phyloP scores from a whole-genome alignment of 495 filamentous ascomycete species.

The Aspergillus bridgeri region DNA sequence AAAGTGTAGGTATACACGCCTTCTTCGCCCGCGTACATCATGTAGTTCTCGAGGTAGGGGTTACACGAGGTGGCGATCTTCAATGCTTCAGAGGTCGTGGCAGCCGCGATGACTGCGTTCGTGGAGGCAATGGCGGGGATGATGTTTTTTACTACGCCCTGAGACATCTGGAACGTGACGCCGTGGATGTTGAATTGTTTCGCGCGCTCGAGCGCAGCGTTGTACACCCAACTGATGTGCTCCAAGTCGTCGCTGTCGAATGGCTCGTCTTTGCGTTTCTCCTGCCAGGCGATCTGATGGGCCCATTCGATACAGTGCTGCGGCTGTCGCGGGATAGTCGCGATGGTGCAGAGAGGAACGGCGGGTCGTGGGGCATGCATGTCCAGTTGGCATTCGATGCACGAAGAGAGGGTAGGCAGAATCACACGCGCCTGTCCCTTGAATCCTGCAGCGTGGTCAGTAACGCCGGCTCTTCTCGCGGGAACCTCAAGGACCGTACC shows the following conservation, averaged over 20 bases:
- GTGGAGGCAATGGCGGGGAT: slow-evolving; percentile 98
- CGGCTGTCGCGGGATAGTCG: slow-evolving; percentile 93
- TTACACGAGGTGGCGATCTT: slow-evolving; percentile 85
- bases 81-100: slow-evolving; percentile 93
- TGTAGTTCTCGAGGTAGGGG: slow-evolving; percentile 87
- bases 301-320: slow-evolving; percentile 99
- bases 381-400: slow-evolving; percentile 97
- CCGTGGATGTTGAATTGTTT: slow-evolving; percentile 87
- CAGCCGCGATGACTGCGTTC: slow-evolving; percentile 93
- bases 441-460: slow-evolving; percentile 58
- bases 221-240: slow-evolving; percentile 95
- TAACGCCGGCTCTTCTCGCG: not conserved
- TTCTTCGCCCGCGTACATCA: slow-evolving; percentile 98
- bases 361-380: slow-evolving; percentile 94
- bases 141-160: slow-evolving; percentile 99
- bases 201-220: slow-evolving; percentile 75
- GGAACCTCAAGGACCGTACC: slow-evolving; percentile 40
- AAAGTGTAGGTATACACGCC: slow-evolving; percentile 96
- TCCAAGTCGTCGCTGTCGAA: slow-evolving; percentile 96
- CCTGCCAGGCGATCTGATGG: slow-evolving; percentile 79
- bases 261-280: slow-evolving; percentile 51
- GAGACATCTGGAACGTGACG: slow-evolving; percentile 94
- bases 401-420: slow-evolving; percentile 84
- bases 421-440: slow-evolving; percentile 96
- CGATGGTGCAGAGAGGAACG: slow-evolving; percentile 94